Percentiles rank a stretch among this genome's conserved stretches.
phyloP scores from a whole-genome alignment of 257 asterid genomes.

The Solanum pinnatisectum region DNA sequence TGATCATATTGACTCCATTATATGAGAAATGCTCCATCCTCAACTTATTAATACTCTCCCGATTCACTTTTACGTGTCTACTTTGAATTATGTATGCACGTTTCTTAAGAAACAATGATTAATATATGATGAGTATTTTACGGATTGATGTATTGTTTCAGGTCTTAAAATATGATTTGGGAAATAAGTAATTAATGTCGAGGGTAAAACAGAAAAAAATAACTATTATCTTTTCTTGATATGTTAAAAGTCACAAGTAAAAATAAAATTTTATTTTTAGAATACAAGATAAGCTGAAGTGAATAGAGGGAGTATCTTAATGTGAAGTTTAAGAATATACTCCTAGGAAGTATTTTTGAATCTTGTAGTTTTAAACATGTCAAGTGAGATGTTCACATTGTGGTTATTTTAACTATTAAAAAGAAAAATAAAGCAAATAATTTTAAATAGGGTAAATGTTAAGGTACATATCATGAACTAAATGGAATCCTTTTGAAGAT shows the following conservation, averaged over 20 bases:
- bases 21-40: not conserved
- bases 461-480: not conserved
- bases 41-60: not conserved
- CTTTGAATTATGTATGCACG: too few species aligned
- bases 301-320: not conserved
- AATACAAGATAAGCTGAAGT: not conserved
- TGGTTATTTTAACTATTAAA: not conserved
- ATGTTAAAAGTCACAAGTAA: not conserved
- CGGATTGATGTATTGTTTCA: not conserved
- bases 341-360: too few species aligned
- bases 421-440: not conserved
- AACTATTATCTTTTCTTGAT: not conserved
- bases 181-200: too few species aligned
- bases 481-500: not conserved
- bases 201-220: not conserved
- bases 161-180: too few species aligned
- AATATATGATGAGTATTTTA: too few species aligned
- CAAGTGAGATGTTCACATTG: not conserved
- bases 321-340: not conserved
- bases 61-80: not conserved
- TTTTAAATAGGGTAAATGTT: not conserved
- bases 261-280: not conserved
- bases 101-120: too few species aligned
- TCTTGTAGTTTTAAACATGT: not conserved
- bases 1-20: not conserved